These are phyloP conservation scores for Didymella segeticola DNA, from an alignment of 2,329 filamentous ascomycete species.

Conservation along the genomic window DNA sequence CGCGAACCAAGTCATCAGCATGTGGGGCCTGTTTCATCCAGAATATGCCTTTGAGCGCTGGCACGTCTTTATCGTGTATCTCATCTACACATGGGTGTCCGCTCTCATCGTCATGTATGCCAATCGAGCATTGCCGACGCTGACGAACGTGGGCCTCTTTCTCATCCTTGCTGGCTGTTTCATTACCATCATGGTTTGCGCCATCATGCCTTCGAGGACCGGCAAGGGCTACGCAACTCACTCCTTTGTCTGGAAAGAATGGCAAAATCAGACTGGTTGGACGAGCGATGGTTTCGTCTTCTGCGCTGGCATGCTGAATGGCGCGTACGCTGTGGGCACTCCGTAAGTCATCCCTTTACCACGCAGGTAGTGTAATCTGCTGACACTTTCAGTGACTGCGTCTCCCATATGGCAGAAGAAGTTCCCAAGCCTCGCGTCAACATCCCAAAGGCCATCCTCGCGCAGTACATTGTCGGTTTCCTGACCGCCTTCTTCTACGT, in stretches of 20 bases:
- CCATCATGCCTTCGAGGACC: constrained; percentile 59
- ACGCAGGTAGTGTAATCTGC: neutral
- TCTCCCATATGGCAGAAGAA: constrained; percentile 69
- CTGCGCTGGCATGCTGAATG: constrained; percentile 70
- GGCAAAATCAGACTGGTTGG: constrained; percentile 56
- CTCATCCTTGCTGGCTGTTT: constrained; percentile 62
- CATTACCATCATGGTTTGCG: constrained; percentile 62
- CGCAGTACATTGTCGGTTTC: constrained; percentile 48
- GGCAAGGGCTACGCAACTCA: constrained; percentile 52
- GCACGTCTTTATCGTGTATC: constrained; percentile 60
- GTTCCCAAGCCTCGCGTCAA: constrained; percentile 44
- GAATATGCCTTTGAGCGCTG: constrained; percentile 55
- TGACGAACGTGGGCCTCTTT: constrained; percentile 63
- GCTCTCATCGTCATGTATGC: constrained; percentile 59
- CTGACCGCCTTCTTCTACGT: constrained; percentile 48
- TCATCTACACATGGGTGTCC: constrained; percentile 57
- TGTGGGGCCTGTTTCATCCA: constrained; percentile 59
- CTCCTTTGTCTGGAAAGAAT: constrained; percentile 55
- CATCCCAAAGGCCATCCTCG: constrained; percentile 51
- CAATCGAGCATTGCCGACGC: constrained; percentile 59
- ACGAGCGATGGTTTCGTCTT: constrained; percentile 67
- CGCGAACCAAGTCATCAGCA: constrained; percentile 55
- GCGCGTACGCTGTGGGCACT: constrained; percentile 71
- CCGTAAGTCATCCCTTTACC: constrained; percentile 44
- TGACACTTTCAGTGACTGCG: constrained; percentile 59